Base-by-base conservation (phyloP, 768 basidiomycete genomes). In the Mrakia blollopis region DNA sequence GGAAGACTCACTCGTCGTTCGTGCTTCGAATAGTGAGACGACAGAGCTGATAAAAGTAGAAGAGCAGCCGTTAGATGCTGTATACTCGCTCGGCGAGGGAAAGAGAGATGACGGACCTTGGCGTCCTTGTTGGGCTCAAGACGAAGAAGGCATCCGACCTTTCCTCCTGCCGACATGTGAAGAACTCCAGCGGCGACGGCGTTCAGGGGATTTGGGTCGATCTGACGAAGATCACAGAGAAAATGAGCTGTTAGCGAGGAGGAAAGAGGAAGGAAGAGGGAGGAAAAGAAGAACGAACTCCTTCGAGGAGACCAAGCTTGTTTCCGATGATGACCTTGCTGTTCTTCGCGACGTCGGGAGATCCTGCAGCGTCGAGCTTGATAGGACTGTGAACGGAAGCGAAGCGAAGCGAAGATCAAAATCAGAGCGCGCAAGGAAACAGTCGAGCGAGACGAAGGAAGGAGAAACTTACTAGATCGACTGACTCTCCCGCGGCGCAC, bases 81-180 rank as follows among this genome's bases (percentile, higher is more conserved):
- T 4, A 52, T n/a, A 23, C 52, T n/a, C 23, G 52, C 23, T n/a
- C 6, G 10, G 21, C 2, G 37, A 25, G 54, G 61, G 39, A n/a
- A 7, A 28, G 54, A 52, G 78, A 98, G 82, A 47, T 96, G 91
- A 84, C 94, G 97, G 44, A 98, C 86, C 92, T 97, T 96, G 37
- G 96, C 97, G 78, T 97, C 94, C 72, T 89, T 88, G 85, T 98
- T 99, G 2, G 97, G 97, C 83, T 99, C 97, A 39, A 98, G 83
- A 74, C 97, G 88, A 79, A 98, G 84, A 79, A 99, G 85, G 82
- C 97, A 98, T 9, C 97, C 97, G 70, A 98, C 93, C 84, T 98
- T 98, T 47, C 96, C 96, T 5, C 91, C 91, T 7, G 86, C 83
- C n/a, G 91, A 90, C 86, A 90, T 96, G 83, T 98, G 94, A 71